Conservation (phyloP, 148 eudicot genomes). For the Cornus controversa region DNA sequence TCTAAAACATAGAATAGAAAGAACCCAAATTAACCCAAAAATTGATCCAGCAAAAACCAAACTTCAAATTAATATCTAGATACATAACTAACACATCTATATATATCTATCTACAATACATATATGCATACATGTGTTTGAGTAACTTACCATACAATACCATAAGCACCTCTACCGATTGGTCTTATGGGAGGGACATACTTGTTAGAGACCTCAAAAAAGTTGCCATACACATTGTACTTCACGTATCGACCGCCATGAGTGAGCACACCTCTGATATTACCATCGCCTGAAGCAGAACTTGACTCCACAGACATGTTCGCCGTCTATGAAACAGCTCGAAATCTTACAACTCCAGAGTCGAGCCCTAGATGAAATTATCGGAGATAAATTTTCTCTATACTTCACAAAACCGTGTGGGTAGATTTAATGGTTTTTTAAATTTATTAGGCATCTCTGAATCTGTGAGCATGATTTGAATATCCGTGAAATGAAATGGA, state of each 20-base stretch:
- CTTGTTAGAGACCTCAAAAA: slow-evolving; percentile 68
- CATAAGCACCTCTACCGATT: slow-evolving; percentile 84
- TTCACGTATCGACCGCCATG: slow-evolving; percentile 65
- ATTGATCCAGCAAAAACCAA: not conserved
- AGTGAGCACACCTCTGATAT: slow-evolving; percentile 37
- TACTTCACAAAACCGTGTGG: not conserved
- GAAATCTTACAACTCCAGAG: no score
- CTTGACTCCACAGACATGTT: slow-evolving; percentile 6
- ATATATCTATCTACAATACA: no score
- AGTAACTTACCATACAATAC: slow-evolving; percentile 67
- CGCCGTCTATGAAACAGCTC: not conserved
- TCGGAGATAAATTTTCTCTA: not conserved
- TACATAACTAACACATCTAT: not conserved
- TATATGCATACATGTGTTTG: not conserved
- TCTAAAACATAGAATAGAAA: not conserved
- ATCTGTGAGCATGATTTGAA: not conserved
- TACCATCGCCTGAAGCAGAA: slow-evolving; percentile 8
- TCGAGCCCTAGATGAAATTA: not conserved
- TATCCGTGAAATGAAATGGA: not conserved
- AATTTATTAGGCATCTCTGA: not conserved
- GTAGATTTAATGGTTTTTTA: not conserved
- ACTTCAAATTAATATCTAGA: no score
- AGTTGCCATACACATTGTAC: slow-evolving; percentile 70
- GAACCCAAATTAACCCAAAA: not conserved
- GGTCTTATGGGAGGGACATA: slow-evolving; percentile 81